phyloP scores from a whole-genome alignment of 257 asterid species.

The Lycium barbarum region DNA sequence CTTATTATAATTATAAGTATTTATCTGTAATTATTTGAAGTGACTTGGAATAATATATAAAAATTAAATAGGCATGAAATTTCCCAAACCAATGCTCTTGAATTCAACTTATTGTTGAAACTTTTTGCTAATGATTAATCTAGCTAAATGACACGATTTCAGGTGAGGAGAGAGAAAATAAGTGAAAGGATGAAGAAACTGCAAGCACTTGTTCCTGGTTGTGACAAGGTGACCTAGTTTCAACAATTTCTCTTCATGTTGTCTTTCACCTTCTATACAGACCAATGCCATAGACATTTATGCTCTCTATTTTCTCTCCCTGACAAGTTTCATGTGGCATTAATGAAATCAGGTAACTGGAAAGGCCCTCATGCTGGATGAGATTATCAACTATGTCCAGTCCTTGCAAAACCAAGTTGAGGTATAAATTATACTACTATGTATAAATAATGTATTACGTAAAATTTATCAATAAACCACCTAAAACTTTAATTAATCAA shows the following conservation, averaged over 20 bases:
- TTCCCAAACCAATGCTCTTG: not conserved
- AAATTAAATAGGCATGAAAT: not conserved
- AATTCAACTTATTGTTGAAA: not conserved
- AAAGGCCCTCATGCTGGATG: conserved; percentile 96
- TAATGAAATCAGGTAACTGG: conserved; percentile 72
- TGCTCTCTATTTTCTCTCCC: not conserved
- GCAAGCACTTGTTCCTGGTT: conserved; percentile 84
- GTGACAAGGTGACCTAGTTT: conserved; percentile 68
- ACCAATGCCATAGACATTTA: not conserved
- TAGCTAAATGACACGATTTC: conserved; percentile 1
- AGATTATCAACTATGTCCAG: conserved; percentile 84
- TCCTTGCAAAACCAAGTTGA: conserved; percentile 93
- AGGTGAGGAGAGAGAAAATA: conserved; percentile 85
- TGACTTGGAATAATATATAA: no score
- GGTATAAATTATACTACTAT: conserved; percentile 42
- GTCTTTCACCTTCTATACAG: not conserved
- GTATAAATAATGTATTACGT: no score
- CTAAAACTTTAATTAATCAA: no score
- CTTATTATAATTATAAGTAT: no score
- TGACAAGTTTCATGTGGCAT: conserved; percentile 46
- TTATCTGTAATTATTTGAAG: no score
- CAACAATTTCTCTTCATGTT: conserved; percentile 27
- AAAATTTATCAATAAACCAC: not conserved
- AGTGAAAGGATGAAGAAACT: conserved; percentile 84
- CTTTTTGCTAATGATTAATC: not conserved